Conservation (phyloP, 306 rosid species). For the Begonia peltatifolia region DNA sequence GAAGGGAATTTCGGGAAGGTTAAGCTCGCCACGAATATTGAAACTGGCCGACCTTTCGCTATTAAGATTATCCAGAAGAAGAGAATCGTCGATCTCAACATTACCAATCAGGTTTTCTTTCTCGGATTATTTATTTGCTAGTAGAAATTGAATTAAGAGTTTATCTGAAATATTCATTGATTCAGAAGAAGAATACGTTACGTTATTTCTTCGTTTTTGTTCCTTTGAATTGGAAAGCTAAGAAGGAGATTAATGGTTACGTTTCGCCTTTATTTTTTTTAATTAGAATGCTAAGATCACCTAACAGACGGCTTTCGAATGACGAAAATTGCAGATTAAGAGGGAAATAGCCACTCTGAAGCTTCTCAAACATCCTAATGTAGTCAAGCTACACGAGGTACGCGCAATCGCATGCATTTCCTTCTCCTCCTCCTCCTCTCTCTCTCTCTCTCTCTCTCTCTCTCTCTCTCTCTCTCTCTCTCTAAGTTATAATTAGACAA, state of each 20-base stretch:
- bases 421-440: neutral
- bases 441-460: neutral
- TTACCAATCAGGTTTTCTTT: constrained; percentile 49
- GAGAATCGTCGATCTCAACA: constrained; percentile 36
- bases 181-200: neutral
- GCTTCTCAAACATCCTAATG: constrained; percentile 77
- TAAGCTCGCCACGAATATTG: constrained; percentile 43
- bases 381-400: constrained; percentile 76
- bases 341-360: constrained; percentile 71
- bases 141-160: neutral
- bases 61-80: constrained; percentile 68
- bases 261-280: no score
- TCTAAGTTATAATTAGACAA: neutral
- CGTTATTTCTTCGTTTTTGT: no score
- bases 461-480: neutral
- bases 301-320: neutral
- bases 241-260: no score
- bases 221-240: no score
- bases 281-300: no score
- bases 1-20: constrained; percentile 93
- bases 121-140: neutral
- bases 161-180: neutral
- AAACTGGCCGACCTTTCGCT: constrained; percentile 47
- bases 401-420: no score
- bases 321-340: constrained; percentile 51